Conservation (phyloP, 441 rosid species). For the Erysimum cheiri region DNA sequence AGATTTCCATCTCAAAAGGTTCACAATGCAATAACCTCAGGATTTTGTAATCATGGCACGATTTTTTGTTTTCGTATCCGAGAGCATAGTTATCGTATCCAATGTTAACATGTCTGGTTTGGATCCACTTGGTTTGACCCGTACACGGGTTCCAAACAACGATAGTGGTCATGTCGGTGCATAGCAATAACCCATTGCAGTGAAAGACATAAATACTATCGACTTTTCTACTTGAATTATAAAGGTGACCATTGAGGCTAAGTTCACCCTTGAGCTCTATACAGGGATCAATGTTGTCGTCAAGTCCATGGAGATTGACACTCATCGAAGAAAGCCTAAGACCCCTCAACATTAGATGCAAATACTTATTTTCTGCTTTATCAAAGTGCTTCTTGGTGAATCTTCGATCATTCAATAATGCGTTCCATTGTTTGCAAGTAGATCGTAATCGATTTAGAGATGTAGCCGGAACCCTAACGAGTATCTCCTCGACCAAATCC, state of each 20-base stretch:
- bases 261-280: neutral
- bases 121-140: neutral
- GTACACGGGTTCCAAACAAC: neutral
- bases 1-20: too few species aligned
- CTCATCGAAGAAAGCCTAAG: neutral
- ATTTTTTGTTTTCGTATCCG: too few species aligned
- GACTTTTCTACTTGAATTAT: neutral
- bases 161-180: neutral
- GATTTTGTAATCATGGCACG: too few species aligned
- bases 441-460: neutral
- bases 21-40: too few species aligned
- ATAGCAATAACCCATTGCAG: conserved; percentile 17
- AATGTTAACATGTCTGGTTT: too few species aligned
- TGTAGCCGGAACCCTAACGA: neutral
- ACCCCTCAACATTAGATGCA: neutral
- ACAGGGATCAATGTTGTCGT: neutral
- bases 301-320: neutral
- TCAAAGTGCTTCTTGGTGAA: neutral
- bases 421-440: neutral
- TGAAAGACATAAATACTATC: neutral
- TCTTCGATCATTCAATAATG: neutral
- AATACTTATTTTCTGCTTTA: neutral
- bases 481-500: neutral
- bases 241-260: neutral
- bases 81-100: too few species aligned